Base-by-base conservation (phyloP, 202 grass and related monocot genomes). In the Sporobolus alterniflorus region DNA sequence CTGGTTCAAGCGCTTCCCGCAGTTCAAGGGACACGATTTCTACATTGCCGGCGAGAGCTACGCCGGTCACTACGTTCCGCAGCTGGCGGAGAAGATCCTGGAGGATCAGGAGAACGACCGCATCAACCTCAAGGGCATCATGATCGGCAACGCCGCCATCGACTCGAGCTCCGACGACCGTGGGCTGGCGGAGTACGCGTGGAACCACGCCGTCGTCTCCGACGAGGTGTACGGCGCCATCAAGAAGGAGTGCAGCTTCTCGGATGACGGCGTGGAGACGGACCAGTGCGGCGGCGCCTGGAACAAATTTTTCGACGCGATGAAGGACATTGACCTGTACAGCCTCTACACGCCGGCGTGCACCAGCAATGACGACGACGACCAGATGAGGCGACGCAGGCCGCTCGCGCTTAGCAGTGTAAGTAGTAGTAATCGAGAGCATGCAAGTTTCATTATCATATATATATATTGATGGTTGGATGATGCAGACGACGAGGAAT, bases 121-220 rank as follows among this genome's bases (percentile, higher is more conserved):
- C 63, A 87, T 92, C 49, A 84, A 92, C 39, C 48, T 92, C 39
- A 92, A 76, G 71, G 87, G 90, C 14, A 69, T 92, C 56, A 92
- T 92, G 90, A 87, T 92, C 63, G 90, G 90, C 20, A 92, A 92
- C 60, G 83, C 90, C 16, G 83, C 86, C 26, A 46, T 92, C 11
- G 86, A 92, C 61, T 80, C 84, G 57, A 44, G 66, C 4, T 81
- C 86, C 0, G 90, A 92, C 54, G 79, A 92, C 40, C 51, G 83
- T 1, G 90, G 90, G 28, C 87, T 92, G 79, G 71, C 82, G 25
- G 83, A 92, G 28, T 92, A 87, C 15, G 87, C 90, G 20, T 92
- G 90, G 90, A 76, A 84, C 80, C 90, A 92, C 16, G 90, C 90
- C n/a, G 86, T 92, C 14, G 89, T 92, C 39, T 89, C 90, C 12